These are phyloP conservation scores for Fusarium anguioides DNA, from an alignment of 2,329 filamentous ascomycete genomes.

Conservation along the genomic window DNA sequence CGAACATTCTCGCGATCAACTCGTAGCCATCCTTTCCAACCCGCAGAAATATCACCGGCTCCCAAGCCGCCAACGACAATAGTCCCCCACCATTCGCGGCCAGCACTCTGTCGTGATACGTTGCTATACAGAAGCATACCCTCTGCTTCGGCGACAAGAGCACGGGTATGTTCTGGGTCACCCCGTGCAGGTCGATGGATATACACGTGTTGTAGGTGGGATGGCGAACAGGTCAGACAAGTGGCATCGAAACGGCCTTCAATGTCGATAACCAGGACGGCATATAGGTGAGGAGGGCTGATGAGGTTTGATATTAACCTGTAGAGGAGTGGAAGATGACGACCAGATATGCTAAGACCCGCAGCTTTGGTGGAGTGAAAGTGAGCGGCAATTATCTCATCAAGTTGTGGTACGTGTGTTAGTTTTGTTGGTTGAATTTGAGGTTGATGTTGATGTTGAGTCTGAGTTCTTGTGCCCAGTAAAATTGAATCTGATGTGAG, in stretches of 20 bases:
- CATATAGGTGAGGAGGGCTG: conserved; percentile 58
- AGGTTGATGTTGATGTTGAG: conserved; percentile 30
- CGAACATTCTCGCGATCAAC: conserved; percentile 58
- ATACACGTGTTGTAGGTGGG: conserved; percentile 63
- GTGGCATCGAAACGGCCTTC: conserved; percentile 66
- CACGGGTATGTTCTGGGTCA: conserved; percentile 45
- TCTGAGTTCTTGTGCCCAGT: conserved; percentile 10
- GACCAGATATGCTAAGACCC: conserved; percentile 63
- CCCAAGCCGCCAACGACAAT: conserved; percentile 60
- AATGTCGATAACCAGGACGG: conserved; percentile 66
- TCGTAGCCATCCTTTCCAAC: conserved; percentile 63
- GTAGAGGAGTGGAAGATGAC: conserved; percentile 66
- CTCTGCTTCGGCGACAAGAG: conserved; percentile 55
- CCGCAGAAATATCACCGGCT: conserved; percentile 48
- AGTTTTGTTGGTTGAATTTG: conserved; percentile 42
- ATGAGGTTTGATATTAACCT: conserved; percentile 64
- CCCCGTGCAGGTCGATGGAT: conserved; percentile 56
- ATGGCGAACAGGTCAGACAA: conserved; percentile 52
- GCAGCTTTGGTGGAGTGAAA: conserved; percentile 60
- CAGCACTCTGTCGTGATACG: conserved; percentile 53
- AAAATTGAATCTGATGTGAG: conserved; percentile 40
- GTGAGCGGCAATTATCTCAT: conserved; percentile 59
- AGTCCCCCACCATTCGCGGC: conserved; percentile 68
- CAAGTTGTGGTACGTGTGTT: conserved; percentile 59
- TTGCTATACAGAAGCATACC: conserved; percentile 63